Percentiles rank a stretch among this genome's conserved stretches.
phyloP scores from a whole-genome alignment of 768 basidiomycete species.

The Lentinus brumalis region DNA sequence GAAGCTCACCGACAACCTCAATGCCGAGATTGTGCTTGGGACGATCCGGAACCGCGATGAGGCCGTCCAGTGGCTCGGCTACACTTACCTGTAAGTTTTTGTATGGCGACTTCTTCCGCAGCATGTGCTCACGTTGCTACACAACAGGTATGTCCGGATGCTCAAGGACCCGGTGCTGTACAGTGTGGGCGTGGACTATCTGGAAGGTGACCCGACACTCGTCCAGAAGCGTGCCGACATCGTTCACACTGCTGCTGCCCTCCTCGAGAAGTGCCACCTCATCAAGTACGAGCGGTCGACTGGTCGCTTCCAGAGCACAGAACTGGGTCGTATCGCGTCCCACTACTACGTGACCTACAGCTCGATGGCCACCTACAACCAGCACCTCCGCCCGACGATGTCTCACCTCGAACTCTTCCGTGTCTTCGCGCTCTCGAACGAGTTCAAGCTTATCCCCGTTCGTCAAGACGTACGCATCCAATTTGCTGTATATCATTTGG shows the following conservation, averaged over 20 bases:
- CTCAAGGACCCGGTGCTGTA: constrained; percentile 87
- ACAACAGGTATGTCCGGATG: constrained; percentile 87
- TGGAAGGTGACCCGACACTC: constrained; percentile 78
- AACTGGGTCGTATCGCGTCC: constrained; percentile 91
- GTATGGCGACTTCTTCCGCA: neutral
- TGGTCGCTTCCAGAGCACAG: constrained; percentile 90
- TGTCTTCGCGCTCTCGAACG: constrained; percentile 93
- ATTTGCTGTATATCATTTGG: neutral
- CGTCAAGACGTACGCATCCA: constrained; percentile 56
- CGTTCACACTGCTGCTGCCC: constrained; percentile 86
- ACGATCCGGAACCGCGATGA: constrained; percentile 95
- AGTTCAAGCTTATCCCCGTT: constrained; percentile 91
- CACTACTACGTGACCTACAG: constrained; percentile 95
- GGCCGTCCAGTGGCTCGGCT: constrained; percentile 96
- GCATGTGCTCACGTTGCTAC: constrained; percentile 17
- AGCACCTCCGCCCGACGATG: constrained; percentile 88
- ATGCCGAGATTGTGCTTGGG: constrained; percentile 96
- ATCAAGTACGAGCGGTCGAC: constrained; percentile 90
- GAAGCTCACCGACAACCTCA: constrained; percentile 92
- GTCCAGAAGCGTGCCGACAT: constrained; percentile 96
- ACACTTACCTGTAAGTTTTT: constrained; percentile 82
- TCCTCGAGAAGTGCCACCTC: constrained; percentile 92
- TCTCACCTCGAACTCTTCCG: constrained; percentile 88
- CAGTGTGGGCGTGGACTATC: constrained; percentile 86
- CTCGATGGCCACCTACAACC: constrained; percentile 97